Percentiles rank a stretch among this genome's conserved stretches.
Evolutionary conservation across 2,329 filamentous ascomycete species (phyloP).

Genomic region (Pseudopithomyces chartarum): DNA sequence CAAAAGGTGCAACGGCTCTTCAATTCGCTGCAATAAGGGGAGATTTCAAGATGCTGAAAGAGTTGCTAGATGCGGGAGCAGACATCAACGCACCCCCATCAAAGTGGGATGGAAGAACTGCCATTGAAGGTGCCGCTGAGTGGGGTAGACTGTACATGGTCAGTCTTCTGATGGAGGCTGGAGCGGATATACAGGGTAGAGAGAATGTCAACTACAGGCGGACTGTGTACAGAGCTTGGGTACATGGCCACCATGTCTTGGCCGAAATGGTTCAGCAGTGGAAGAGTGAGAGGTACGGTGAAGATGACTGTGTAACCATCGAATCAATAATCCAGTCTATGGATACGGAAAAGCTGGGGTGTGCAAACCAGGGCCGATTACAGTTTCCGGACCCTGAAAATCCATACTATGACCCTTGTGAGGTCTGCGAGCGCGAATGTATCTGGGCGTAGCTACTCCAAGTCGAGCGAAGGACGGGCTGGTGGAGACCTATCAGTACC

Average conservation of each 20-base stretch:
- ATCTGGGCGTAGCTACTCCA: too few relatives aligned
- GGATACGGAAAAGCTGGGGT: background rate
- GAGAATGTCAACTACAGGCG: constrained; percentile 5
- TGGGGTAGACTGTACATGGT: constrained; percentile 34
- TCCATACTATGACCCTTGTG: too few relatives aligned
- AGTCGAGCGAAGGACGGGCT: too few relatives aligned
- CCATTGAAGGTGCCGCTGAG: constrained; percentile 36
- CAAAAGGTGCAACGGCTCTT: constrained; percentile 2
- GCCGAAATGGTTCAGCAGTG: constrained; percentile 4
- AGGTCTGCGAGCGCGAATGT: too few relatives aligned
- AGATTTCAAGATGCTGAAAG: background rate
- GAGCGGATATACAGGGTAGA: constrained; percentile 15
- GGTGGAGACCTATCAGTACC: too few relatives aligned
- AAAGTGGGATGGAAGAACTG: constrained; percentile 24
- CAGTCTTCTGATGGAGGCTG: constrained; percentile 28
- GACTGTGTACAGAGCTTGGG: constrained; percentile 7
- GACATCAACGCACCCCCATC: constrained; percentile 8
- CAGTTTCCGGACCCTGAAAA: background rate
- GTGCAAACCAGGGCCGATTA: background rate
- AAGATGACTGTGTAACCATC: background rate
- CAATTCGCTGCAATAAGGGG: constrained; percentile 3
- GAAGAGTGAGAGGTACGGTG: background rate
- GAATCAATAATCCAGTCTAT: background rate
- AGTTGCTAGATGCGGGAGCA: constrained; percentile 1
- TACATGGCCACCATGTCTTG: constrained; percentile 1